Conservation (phyloP, 352 stramenopile genomes). For the Globisporangium irregulare region DNA sequence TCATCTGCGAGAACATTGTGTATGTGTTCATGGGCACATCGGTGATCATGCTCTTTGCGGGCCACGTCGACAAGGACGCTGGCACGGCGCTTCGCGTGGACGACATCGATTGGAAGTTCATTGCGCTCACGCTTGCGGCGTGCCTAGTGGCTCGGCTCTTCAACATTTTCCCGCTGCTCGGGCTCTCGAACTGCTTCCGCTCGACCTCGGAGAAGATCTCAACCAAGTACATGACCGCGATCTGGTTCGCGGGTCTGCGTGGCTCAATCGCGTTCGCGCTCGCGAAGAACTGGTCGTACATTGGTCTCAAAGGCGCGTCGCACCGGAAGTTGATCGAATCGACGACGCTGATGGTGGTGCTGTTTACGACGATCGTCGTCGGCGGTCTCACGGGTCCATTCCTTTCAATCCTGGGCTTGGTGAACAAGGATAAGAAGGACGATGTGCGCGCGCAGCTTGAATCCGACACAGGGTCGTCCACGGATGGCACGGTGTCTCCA, state of each 20-base stretch:
- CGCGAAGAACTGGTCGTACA: constrained; percentile 83
- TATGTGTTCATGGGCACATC: constrained; percentile 88
- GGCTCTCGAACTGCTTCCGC: constrained; percentile 69
- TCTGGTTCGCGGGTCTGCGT: constrained; percentile 92
- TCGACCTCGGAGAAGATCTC: constrained; percentile 55
- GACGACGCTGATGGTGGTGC: constrained; percentile 84
- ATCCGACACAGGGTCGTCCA: constrained; percentile 28
- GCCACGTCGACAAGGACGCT: constrained; percentile 54
- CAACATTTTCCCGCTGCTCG: constrained; percentile 77
- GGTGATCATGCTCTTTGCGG: constrained; percentile 80
- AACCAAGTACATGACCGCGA: constrained; percentile 73
- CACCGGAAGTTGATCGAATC: constrained; percentile 83
- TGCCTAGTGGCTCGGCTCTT: constrained; percentile 69
- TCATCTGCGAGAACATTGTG: constrained; percentile 81
- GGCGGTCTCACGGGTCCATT: constrained; percentile 74
- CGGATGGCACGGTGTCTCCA: constrained; percentile 25
- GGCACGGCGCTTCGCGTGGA: constrained; percentile 62
- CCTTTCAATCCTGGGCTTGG: constrained; percentile 46
- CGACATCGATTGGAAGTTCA: constrained; percentile 82
- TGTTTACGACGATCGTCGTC: constrained; percentile 84
- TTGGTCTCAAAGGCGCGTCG: constrained; percentile 57
- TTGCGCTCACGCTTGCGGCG: constrained; percentile 66
- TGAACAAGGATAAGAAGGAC: constrained; percentile 33
- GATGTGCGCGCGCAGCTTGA: constrained; percentile 25
- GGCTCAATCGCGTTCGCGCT: constrained; percentile 93